phyloP scores from a whole-genome alignment of 768 basidiomycete genomes.

The Mycena haematopus region DNA sequence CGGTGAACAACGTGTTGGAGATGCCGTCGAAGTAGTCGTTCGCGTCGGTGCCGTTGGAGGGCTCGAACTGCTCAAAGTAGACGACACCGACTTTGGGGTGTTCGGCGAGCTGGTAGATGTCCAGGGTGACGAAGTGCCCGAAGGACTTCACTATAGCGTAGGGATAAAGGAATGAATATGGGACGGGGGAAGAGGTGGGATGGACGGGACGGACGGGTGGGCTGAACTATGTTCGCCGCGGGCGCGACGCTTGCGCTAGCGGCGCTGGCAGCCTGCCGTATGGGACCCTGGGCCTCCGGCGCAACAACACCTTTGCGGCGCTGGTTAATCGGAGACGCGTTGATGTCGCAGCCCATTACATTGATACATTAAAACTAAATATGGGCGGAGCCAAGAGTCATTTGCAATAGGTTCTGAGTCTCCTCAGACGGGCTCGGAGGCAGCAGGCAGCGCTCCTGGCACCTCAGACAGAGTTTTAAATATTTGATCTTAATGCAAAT shows the following conservation, averaged over 20 bases:
- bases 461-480: no score
- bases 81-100: conserved; percentile 31
- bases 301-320: conserved; percentile 19
- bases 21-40: conserved; percentile 27
- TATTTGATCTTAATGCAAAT: no score
- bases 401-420: no score
- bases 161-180: not conserved
- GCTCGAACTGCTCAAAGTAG: conserved; percentile 31
- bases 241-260: not conserved
- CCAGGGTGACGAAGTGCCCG: conserved; percentile 32
- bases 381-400: no score
- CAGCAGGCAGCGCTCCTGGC: no score
- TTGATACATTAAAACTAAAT: no score
- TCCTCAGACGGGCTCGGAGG: no score
- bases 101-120: conserved; percentile 29
- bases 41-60: conserved; percentile 16
- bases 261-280: conserved; percentile 15
- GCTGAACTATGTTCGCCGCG: conserved; percentile 13
- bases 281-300: conserved; percentile 13
- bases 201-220: conserved; percentile 19
- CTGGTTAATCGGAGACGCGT: conserved; percentile 11
- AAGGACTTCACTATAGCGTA: conserved; percentile 26
- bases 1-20: conserved; percentile 27
- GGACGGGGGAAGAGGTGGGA: not conserved
- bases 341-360: not conserved